phyloP scores from a whole-genome alignment of 1,284 basidiomycete genomes.

The Tilletia caries region DNA sequence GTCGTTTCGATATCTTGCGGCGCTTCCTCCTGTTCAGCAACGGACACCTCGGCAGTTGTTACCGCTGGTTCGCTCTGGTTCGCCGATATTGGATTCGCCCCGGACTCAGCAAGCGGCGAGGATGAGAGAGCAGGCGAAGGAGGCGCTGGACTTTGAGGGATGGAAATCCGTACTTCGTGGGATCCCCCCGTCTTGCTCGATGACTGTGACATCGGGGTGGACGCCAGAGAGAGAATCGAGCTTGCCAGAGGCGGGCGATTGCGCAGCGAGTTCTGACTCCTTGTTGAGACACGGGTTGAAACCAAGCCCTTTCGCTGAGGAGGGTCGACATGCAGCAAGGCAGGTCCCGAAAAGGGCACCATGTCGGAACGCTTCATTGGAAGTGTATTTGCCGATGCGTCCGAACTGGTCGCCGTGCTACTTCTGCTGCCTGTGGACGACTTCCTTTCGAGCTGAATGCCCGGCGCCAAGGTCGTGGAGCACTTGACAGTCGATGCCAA shows the following conservation, averaged over 20 bases:
- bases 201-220: background rate
- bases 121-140: background rate
- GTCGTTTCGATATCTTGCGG: too few species aligned
- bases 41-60: too few species aligned
- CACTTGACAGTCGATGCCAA: too few species aligned
- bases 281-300: background rate
- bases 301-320: background rate
- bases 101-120: background rate
- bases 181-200: background rate
- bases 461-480: background rate
- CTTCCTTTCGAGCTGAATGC: background rate
- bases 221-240: background rate
- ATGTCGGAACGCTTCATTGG: background rate
- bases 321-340: background rate
- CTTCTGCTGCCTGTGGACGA: too few species aligned
- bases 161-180: background rate
- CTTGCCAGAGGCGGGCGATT: background rate
- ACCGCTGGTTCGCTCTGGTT: too few species aligned
- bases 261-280: background rate
- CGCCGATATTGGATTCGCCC: too few species aligned
- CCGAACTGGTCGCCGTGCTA: too few species aligned
- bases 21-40: too few species aligned
- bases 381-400: background rate
- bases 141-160: background rate
- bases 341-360: background rate